Conservation (phyloP, 129 eudicot genomes). For the Saussurea involucrata region DNA sequence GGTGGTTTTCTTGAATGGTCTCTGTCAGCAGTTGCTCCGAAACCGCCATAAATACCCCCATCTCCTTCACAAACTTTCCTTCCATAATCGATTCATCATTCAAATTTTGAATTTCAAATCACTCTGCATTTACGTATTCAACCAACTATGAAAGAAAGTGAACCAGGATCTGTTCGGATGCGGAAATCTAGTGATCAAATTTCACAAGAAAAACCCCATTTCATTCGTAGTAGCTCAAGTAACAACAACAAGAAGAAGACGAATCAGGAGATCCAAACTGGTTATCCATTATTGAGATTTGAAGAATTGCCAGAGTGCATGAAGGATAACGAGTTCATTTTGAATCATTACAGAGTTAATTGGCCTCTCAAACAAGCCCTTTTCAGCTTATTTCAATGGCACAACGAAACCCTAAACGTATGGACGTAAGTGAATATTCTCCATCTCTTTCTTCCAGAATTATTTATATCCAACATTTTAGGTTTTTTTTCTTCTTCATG, state of each 20-base stretch:
- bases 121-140: constrained; percentile 6
- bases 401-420: constrained; percentile 90
- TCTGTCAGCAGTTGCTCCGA: constrained; percentile 34
- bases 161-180: constrained; percentile 18
- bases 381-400: constrained; percentile 83
- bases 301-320: constrained; percentile 82
- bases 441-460: neutral
- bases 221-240: neutral
- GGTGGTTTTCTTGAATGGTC: constrained; percentile 26
- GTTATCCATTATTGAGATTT: constrained; percentile 26
- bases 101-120: neutral
- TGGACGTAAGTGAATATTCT: constrained; percentile 92
- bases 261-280: neutral
- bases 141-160: constrained; percentile 16
- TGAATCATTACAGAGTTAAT: constrained; percentile 68
- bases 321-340: constrained; percentile 95
- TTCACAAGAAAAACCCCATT: constrained; percentile 2
- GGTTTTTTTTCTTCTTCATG: neutral
- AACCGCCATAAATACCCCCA: constrained; percentile 29
- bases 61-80: constrained; percentile 5
- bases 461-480: neutral
- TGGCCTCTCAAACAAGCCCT: constrained; percentile 87
- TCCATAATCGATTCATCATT: neutral
- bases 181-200: constrained; percentile 21
- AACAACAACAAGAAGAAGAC: constrained; percentile 12